phyloP scores from a whole-genome alignment of 106 monocot species.

The Dendrobium nobile region DNA sequence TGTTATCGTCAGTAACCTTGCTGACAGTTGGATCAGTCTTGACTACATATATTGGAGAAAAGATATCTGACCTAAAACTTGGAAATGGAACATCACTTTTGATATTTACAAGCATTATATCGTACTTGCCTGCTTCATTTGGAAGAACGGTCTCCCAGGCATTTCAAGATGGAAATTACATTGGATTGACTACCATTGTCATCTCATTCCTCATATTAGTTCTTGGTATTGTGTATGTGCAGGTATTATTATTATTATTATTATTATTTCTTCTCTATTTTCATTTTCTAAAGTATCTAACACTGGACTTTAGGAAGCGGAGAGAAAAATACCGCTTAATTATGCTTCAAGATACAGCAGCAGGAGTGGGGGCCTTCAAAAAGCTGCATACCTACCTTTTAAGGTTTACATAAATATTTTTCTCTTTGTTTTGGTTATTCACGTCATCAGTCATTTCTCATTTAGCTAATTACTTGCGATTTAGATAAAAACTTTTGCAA shows the following conservation, averaged over 20 bases:
- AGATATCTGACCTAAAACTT: slow-evolving; percentile 95
- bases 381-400: slow-evolving; percentile 96
- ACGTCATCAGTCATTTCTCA: neutral
- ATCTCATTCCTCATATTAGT: slow-evolving; percentile 78
- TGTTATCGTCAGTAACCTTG: slow-evolving; percentile 59
- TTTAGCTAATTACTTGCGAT: neutral
- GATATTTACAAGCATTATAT: slow-evolving; percentile 97
- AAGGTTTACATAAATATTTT: slow-evolving; percentile 49
- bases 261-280: slow-evolving; percentile 2
- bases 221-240: slow-evolving; percentile 99
- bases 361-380: slow-evolving; percentile 71
- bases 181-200: slow-evolving; percentile 68
- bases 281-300: slow-evolving; percentile 22
- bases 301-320: slow-evolving; percentile 84
- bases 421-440: slow-evolving; percentile 2
- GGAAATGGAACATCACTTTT: slow-evolving; percentile 98
- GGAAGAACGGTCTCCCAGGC: slow-evolving; percentile 86
- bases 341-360: slow-evolving; percentile 98
- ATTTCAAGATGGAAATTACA: slow-evolving; percentile 90
- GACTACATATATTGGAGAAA: slow-evolving; percentile 92
- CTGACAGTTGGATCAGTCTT: slow-evolving; percentile 93
- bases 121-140: slow-evolving; percentile 95
- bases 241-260: slow-evolving; percentile 33
- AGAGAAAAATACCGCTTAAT: slow-evolving; percentile 99
- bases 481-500: neutral